These are phyloP conservation scores for Ustilago loliicola DNA, from an alignment of 1,284 basidiomycete genomes.

Conservation along the genomic window DNA sequence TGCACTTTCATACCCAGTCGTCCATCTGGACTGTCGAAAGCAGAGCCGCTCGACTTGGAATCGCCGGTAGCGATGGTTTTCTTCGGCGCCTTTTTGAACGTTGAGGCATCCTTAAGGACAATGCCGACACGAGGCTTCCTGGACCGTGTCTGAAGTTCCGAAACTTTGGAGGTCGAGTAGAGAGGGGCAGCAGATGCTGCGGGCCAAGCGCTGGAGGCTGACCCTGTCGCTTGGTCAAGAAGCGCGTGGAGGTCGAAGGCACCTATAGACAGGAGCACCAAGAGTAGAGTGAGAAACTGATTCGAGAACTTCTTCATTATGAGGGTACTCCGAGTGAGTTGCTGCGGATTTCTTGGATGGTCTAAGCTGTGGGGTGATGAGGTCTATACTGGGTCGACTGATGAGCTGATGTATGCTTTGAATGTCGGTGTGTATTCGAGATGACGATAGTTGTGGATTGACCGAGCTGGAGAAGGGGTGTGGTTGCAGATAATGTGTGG, in stretches of 20 bases:
- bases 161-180: neutral
- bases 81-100: neutral
- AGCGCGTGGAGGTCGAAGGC: constrained; percentile 38
- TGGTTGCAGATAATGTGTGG: neutral
- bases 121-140: constrained; percentile 52
- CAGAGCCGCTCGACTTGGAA: constrained; percentile 2
- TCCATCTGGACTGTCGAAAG: constrained; percentile 23
- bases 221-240: constrained; percentile 9
- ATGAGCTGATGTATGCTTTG: neutral
- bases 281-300: constrained; percentile 50
- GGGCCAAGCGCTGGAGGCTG: constrained; percentile 17
- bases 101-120: constrained; percentile 32
- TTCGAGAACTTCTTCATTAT: constrained; percentile 48
- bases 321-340: neutral
- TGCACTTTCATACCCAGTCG: constrained; percentile 46
- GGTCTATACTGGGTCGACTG: neutral
- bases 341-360: neutral
- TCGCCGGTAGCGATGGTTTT: constrained; percentile 29
- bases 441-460: neutral
- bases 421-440: neutral
- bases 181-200: constrained; percentile 25
- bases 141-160: constrained; percentile 6
- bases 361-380: neutral
- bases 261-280: constrained; percentile 55
- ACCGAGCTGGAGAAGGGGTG: neutral